A percentile compares a stretch with the other conserved stretches of the same genome.
These are phyloP conservation scores for Avena sativa DNA, from an alignment of 176 grass and related monocot species.

Conservation along the genomic window DNA sequence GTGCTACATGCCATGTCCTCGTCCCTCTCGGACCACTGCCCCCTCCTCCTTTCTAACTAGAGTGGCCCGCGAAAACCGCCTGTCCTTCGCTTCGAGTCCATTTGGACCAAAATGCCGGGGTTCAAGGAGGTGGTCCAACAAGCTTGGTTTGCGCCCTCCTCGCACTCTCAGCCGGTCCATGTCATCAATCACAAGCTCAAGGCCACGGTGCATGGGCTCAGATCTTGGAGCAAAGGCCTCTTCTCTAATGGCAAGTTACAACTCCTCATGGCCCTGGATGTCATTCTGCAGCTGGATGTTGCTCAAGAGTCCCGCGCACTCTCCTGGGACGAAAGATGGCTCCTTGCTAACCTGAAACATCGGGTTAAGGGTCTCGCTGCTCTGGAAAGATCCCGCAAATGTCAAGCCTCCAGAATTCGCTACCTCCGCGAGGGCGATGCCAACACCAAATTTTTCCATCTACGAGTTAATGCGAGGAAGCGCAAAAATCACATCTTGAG, in stretches of 20 bases:
- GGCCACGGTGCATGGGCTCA: neutral
- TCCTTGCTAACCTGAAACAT: neutral
- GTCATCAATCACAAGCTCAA: neutral
- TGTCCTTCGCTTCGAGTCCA: neutral
- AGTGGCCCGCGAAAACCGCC: neutral
- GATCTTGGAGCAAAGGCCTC: neutral
- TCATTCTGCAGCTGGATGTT: too few species aligned
- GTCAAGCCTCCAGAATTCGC: too few species aligned
- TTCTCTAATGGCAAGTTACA: too few species aligned
- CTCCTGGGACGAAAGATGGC: neutral
- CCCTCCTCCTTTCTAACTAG: neutral
- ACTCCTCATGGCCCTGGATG: too few species aligned
- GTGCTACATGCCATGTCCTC: neutral
- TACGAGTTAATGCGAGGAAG: too few species aligned
- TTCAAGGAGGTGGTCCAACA: neutral
- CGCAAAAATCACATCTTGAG: too few species aligned
- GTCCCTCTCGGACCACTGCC: neutral
- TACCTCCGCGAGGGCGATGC: too few species aligned
- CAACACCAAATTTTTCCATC: too few species aligned
- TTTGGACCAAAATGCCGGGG: neutral
- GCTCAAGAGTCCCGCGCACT: neutral
- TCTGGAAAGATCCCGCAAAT: too few species aligned
- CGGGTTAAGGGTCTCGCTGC: too few species aligned
- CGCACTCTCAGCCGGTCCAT: too few species aligned
- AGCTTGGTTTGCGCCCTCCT: too few species aligned